phyloP scores from a whole-genome alignment of 768 basidiomycete species.

The Mycena sanguinolenta region DNA sequence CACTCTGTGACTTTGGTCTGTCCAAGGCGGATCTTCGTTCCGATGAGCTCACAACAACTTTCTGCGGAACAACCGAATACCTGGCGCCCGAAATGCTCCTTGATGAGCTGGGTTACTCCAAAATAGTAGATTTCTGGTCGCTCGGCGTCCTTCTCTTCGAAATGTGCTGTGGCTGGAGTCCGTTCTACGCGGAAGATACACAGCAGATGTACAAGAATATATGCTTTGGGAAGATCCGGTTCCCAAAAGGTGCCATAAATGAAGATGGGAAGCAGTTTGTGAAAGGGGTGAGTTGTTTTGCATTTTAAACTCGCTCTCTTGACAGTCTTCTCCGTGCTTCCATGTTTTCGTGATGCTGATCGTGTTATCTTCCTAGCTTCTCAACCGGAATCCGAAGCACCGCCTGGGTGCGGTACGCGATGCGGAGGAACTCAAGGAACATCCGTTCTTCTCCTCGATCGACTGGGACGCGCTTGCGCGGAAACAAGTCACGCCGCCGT shows the following conservation, averaged over 20 bases:
- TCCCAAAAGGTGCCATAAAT: slow-evolving; percentile 95
- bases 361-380: slow-evolving; percentile 68
- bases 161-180: slow-evolving; percentile 99
- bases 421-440: slow-evolving; percentile 94
- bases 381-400: slow-evolving; percentile 98
- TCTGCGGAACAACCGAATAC: slow-evolving; percentile 99
- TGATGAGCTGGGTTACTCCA: slow-evolving; percentile 98
- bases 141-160: slow-evolving; percentile 96
- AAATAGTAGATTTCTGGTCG: slow-evolving; percentile 99
- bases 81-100: slow-evolving; percentile 98
- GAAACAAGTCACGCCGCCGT: slow-evolving; percentile 95
- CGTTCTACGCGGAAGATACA: slow-evolving; percentile 99
- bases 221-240: slow-evolving; percentile 98
- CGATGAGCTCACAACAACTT: slow-evolving; percentile 98
- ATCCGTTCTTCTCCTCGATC: slow-evolving; percentile 91
- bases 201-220: slow-evolving; percentile 99
- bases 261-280: slow-evolving; percentile 99
- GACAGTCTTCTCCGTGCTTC: slow-evolving; percentile 30
- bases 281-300: slow-evolving; percentile 80
- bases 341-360: slow-evolving; percentile 36
- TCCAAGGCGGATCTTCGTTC: slow-evolving; percentile 95
- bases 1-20: slow-evolving; percentile 97
- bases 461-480: slow-evolving; percentile 91
- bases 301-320: slow-evolving; percentile 25
- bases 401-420: slow-evolving; percentile 93